phyloP scores from a whole-genome alignment of 2,329 filamentous ascomycete species.

The Juglanconis oblonga region DNA sequence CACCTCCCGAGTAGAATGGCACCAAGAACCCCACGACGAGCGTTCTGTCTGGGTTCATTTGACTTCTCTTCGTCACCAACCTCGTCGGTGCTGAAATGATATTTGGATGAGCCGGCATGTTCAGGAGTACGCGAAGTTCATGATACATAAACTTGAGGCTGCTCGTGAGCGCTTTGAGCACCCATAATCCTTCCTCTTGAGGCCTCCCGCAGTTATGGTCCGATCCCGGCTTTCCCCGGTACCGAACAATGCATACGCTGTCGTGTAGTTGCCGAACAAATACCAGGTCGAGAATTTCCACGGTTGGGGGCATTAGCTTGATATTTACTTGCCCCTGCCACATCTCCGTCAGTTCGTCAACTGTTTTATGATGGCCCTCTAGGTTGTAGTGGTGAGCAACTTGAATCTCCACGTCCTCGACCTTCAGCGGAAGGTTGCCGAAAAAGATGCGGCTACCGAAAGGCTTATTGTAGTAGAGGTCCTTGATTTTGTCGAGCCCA shows the following conservation, averaged over 20 bases:
- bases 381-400: constrained; percentile 50
- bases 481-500: constrained; percentile 26
- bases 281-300: constrained; percentile 49
- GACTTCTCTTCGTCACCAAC: constrained; percentile 53
- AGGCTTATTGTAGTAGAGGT: constrained; percentile 44
- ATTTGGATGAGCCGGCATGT: constrained; percentile 49
- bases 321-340: constrained; percentile 45
- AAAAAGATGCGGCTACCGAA: constrained; percentile 59
- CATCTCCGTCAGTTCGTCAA: constrained; percentile 36
- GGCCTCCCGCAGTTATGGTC: not conserved
- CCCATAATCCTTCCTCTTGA: constrained; percentile 36
- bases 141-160: constrained; percentile 60
- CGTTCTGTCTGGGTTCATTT: constrained; percentile 53
- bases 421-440: constrained; percentile 45
- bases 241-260: constrained; percentile 53
- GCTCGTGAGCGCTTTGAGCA: constrained; percentile 58
- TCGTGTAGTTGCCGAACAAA: constrained; percentile 56
- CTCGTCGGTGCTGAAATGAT: constrained; percentile 51
- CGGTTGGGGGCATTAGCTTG: constrained; percentile 37
- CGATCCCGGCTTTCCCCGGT: constrained; percentile 22
- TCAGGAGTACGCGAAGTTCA: constrained; percentile 55
- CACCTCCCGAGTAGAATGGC: constrained; percentile 51
- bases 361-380: constrained; percentile 49
- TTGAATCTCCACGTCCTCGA: constrained; percentile 42
- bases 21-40: constrained; percentile 58